Base-by-base conservation (phyloP, 768 basidiomycete species). In the Galerina marginata region DNA sequence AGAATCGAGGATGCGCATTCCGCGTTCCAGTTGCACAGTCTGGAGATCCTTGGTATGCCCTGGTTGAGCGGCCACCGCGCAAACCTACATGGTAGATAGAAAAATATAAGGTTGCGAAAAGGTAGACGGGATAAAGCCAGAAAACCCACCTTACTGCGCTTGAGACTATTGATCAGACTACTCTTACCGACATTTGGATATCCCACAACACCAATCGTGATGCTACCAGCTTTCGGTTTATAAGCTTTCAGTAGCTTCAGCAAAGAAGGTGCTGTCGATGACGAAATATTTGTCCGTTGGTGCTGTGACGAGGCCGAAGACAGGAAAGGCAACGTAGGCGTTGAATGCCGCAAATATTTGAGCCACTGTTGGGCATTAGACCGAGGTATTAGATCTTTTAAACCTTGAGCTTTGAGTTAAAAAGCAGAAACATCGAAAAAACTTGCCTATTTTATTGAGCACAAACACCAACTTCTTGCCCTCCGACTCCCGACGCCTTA, bases 121-220 rank as follows among this genome's bases (percentile, higher is more conserved):
- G 23, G 14, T 38, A 14, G 14, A 10, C 29, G 6, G 2, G 23
- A 4, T 10, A 2, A 23, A 9, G 20, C 20, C 20, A 43, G 15
- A 29, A 20, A 40, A 40, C 16, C 9, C 23, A 89, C 90, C 76
- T 92, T 95, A 61, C 87, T 85, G 39, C 94, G 78, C 74, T 95
- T 95, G 53, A 99, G 77, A 45, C 93, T 91, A 73, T 99, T 99
- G 73, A 99, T 95, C 59, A 99, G 71, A 68, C 89, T 92, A 58
- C 93, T 96, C 78, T 99, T 99, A 12, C 96, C 96, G 47, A 99
- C 96, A 73, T 99, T 99, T 1, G 96, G 96, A 75, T 95, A 96
- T 1, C 96, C 96, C 4, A 98, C 92, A 15, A 99, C 92, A 14
- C 95, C 95, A 51, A 96, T 84, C 0, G 93, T 95, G 52, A 93